Conservation (phyloP, 176 grass and related monocot species). For the Coix lacrymajobi region DNA sequence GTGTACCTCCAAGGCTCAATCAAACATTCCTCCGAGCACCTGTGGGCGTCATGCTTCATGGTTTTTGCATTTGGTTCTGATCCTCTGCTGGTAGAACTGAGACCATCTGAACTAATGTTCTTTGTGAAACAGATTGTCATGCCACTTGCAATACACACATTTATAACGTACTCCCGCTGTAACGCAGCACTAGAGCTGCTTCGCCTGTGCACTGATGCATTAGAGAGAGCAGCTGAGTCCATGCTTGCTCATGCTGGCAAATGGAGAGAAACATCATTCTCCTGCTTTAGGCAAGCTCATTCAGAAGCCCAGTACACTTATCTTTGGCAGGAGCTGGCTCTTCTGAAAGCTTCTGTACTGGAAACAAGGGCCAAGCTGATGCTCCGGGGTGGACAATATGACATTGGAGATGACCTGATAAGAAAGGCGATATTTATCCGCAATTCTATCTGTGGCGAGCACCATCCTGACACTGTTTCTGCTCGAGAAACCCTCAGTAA, state of each 20-base stretch:
- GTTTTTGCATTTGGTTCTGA: constrained; percentile 78
- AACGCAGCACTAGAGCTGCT: constrained; percentile 73
- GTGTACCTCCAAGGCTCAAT: constrained; percentile 84
- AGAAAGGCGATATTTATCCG: constrained; percentile 94
- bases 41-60: constrained; percentile 92
- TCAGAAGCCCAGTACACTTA: constrained; percentile 52
- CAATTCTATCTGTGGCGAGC: constrained; percentile 85
- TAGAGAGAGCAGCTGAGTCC: constrained; percentile 75
- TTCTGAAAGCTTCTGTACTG: constrained; percentile 81
- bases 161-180: constrained; percentile 82
- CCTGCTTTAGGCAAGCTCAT: constrained; percentile 46
- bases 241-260: constrained; percentile 76
- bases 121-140: constrained; percentile 79
- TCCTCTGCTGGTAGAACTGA: constrained; percentile 62
- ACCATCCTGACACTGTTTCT: constrained; percentile 85
- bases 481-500: constrained; percentile 91
- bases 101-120: constrained; percentile 66
- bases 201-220: constrained; percentile 61
- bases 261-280: constrained; percentile 62
- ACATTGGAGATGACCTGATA: constrained; percentile 85
- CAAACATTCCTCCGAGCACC: constrained; percentile 66
- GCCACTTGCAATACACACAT: constrained; percentile 86
- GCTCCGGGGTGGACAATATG: constrained; percentile 88
- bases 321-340: constrained; percentile 93
- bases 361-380: constrained; percentile 91